These are phyloP conservation scores for Ligustrum vulgare DNA, from an alignment of 257 asterid species.

Conservation along the genomic window DNA sequence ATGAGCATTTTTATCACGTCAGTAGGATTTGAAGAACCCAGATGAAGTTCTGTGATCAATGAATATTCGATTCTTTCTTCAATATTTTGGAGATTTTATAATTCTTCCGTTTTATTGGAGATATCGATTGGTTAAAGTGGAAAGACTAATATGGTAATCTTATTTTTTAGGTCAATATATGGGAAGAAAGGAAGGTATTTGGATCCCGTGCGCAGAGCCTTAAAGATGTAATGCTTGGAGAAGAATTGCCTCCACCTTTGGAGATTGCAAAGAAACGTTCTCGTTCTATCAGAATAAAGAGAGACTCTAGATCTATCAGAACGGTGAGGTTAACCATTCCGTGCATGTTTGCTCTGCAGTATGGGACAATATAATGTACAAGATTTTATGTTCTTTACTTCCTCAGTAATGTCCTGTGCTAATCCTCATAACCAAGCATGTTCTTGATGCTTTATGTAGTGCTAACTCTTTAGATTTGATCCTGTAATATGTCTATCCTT, in stretches of 20 bases:
- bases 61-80: too few relatives aligned
- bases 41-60: too few relatives aligned
- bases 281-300: constrained; percentile 77
- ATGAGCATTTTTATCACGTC: too few relatives aligned
- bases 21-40: too few relatives aligned
- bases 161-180: constrained; percentile 64
- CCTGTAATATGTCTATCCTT: constrained; percentile 10
- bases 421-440: too few relatives aligned
- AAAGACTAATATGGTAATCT: constrained; percentile 1
- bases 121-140: too few relatives aligned
- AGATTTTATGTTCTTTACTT: too few relatives aligned
- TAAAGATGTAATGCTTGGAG: constrained; percentile 80
- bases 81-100: too few relatives aligned
- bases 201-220: constrained; percentile 75
- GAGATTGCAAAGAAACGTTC: constrained; percentile 72
- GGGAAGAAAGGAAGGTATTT: constrained; percentile 94
- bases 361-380: neutral
- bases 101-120: too few relatives aligned
- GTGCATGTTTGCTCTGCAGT: constrained; percentile 15
- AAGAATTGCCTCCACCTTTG: constrained; percentile 72
- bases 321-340: constrained; percentile 49
- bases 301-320: constrained; percentile 79
- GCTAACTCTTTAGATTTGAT: neutral
- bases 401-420: too few relatives aligned
- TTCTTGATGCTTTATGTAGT: too few relatives aligned